Evolutionary conservation across 1,284 basidiomycete species (phyloP), one percentile per base, ranked within the genome.

Genomic region (Rhodotorula sp.): DNA sequence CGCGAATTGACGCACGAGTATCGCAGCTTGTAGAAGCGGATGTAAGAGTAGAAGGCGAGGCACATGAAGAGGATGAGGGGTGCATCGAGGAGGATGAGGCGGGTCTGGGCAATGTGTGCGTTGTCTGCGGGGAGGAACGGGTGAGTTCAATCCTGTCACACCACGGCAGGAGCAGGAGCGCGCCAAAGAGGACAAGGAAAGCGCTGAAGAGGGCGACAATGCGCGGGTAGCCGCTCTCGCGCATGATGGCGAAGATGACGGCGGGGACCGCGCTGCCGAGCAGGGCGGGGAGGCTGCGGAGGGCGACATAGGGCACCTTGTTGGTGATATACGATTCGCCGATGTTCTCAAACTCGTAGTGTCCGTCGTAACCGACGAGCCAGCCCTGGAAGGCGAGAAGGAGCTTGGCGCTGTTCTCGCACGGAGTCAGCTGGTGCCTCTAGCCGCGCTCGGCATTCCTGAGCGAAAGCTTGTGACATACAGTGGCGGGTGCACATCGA

Each of bases 21-120:
- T 60, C 97, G 91, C 58, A 93, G 86, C 82, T 98, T 97, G 79
- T 91, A 90, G 87, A 99, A 99, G 68, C 91, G 89, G 80, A 99
- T 86, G 81, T 99, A 99, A n/a, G 88, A 88, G 81, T 96, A 94
- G 74, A 99, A 88, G 5, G 95, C 94, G 70, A 94, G 85, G 4
- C 93, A 85, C 88, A 98, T 92, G 85, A 98, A 99, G 82, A 99
- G 92, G 71, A 98, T 90, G 61, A 99, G 85, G 8, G 91, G 90
- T 2, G 96, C 94, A 78, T 99, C 97, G 64, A 99, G 87, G 34
- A 99, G 87, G 80, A 99, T 98, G 59, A 99, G 87, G 61, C 97
- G 92, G 50, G 93, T 93, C 81, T 99, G 96, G 1, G 92, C 88
- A 79, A 99, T 86, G 81, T 99, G 97, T 1, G 91, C 96, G 79